Percentiles rank a stretch among this genome's conserved stretches.
Conservation (phyloP, 1,139 yeast genomes). For the Scheffersomyces titani region DNA sequence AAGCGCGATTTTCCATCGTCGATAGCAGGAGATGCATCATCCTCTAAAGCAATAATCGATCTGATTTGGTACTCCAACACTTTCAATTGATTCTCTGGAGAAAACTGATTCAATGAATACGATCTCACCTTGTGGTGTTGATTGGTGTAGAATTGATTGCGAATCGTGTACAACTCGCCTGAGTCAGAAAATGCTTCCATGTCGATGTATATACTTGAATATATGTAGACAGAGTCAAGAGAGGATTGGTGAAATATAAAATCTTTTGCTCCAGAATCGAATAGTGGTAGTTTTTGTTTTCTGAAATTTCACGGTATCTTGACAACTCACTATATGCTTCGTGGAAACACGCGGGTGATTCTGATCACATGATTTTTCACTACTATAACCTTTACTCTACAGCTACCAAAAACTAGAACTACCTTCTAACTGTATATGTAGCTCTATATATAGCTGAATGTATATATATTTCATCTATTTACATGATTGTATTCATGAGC, state of each 20-base stretch:
- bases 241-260: neutral
- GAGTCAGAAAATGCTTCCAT: conserved; percentile 45
- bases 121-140: conserved; percentile 42
- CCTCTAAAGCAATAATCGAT: conserved; percentile 40
- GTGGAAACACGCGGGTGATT: neutral
- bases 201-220: too few relatives aligned
- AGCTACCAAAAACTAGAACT: neutral
- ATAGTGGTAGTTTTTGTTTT: neutral
- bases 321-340: neutral
- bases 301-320: neutral
- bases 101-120: conserved; percentile 35
- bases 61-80: conserved; percentile 47
- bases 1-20: conserved; percentile 37
- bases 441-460: neutral
- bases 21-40: conserved; percentile 44
- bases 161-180: conserved; percentile 44
- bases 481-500: neutral
- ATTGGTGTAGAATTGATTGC: conserved; percentile 50
- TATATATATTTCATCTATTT: neutral
- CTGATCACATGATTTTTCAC: neutral
- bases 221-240: neutral
- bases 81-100: conserved; percentile 37
- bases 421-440: neutral
- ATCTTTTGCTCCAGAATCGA: neutral
- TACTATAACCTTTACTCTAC: neutral